Conservation (phyloP, 2,329 filamentous ascomycete species). For the Boeremia exigua region DNA sequence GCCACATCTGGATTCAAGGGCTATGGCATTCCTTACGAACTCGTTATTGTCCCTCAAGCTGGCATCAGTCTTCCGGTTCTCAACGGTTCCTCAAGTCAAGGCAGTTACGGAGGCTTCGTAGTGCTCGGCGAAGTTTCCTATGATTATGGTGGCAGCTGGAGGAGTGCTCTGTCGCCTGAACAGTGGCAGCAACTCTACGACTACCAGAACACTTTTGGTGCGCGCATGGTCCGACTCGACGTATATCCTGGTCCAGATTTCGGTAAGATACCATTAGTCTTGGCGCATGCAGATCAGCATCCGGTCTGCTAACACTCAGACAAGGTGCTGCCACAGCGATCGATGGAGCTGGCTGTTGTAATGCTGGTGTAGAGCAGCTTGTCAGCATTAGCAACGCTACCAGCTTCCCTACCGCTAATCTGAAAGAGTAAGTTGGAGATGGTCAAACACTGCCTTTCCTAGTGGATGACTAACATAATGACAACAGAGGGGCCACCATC, state of each 20-base stretch:
- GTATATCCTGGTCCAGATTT: slow-evolving; percentile 61
- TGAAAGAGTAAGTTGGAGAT: slow-evolving; percentile 51
- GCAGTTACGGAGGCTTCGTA: slow-evolving; percentile 67
- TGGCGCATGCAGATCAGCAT: slow-evolving; percentile 18
- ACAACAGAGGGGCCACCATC: slow-evolving; percentile 20
- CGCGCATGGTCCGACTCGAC: slow-evolving; percentile 67
- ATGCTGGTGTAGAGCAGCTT: slow-evolving; percentile 29
- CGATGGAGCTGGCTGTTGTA: not conserved
- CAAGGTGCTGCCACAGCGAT: not conserved
- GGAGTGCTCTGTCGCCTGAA: slow-evolving; percentile 60
- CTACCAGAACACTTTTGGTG: slow-evolving; percentile 65
- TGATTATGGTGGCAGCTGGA: slow-evolving; percentile 56
- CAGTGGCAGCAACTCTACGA: slow-evolving; percentile 64
- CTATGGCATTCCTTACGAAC: slow-evolving; percentile 66
- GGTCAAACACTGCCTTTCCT: not conserved
- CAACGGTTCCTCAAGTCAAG: slow-evolving; percentile 54
- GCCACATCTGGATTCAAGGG: slow-evolving; percentile 63
- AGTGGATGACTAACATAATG: slow-evolving; percentile 9
- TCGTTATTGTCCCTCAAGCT: slow-evolving; percentile 60
- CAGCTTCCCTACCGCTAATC: slow-evolving; percentile 61
- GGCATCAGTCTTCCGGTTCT: slow-evolving; percentile 61
- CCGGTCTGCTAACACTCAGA: not conserved
- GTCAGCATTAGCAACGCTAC: slow-evolving; percentile 62
- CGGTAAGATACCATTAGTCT: slow-evolving; percentile 49
- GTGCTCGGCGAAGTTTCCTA: slow-evolving; percentile 62